A percentile compares a stretch with the other conserved stretches of the same genome.
phyloP scores from a whole-genome alignment of 495 filamentous ascomycete species.

The Copromyces sp. region DNA sequence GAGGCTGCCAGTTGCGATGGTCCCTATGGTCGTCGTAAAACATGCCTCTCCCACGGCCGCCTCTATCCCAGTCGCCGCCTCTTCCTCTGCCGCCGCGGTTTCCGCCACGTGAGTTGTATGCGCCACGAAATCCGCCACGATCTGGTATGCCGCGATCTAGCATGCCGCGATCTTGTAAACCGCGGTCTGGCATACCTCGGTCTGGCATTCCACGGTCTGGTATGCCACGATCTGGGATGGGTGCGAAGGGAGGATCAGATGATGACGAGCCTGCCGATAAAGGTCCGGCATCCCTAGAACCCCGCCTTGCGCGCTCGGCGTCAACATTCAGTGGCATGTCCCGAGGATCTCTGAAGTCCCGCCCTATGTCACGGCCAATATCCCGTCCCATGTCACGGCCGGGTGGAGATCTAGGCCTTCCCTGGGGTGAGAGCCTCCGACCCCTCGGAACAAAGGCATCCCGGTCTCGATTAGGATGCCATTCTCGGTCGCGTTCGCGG shows the following conservation, averaged over 20 bases:
- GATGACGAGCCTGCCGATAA: conserved; percentile 58
- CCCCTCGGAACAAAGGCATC: conserved; percentile 29
- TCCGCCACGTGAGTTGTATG: conserved; percentile 3
- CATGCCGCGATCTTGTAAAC: conserved; percentile 24
- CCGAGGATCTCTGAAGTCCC: conserved; percentile 20
- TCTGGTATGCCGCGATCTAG: conserved; percentile 32
- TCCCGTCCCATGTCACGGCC: conserved; percentile 28
- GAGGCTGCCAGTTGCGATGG: conserved; percentile 32
- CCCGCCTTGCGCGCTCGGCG: conserved; percentile 39
- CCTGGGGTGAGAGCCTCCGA: conserved; percentile 36
- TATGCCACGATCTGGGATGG: conserved; percentile 43
- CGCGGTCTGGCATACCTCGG: conserved; percentile 41
- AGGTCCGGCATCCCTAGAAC: conserved; percentile 45
- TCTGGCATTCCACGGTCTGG: conserved; percentile 35
- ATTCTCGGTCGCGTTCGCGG: conserved; percentile 31
- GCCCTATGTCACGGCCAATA: conserved; percentile 2
- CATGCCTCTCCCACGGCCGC: conserved; percentile 39
- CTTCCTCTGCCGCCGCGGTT: conserved; percentile 43
- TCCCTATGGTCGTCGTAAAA: conserved; percentile 53
- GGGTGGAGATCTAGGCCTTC: conserved; percentile 32
- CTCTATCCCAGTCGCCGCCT: conserved; percentile 56
- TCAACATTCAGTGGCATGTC: conserved; percentile 38
- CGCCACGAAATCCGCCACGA: conserved; percentile 41
- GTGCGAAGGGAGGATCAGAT: conserved; percentile 50
- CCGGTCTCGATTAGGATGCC: conserved; percentile 26